Percentiles rank a stretch among this genome's conserved stretches.
These are phyloP conservation scores for Haplosporangium sp. DNA, from an alignment of 371 early-diverging fungal genomes.

Conservation along the genomic window DNA sequence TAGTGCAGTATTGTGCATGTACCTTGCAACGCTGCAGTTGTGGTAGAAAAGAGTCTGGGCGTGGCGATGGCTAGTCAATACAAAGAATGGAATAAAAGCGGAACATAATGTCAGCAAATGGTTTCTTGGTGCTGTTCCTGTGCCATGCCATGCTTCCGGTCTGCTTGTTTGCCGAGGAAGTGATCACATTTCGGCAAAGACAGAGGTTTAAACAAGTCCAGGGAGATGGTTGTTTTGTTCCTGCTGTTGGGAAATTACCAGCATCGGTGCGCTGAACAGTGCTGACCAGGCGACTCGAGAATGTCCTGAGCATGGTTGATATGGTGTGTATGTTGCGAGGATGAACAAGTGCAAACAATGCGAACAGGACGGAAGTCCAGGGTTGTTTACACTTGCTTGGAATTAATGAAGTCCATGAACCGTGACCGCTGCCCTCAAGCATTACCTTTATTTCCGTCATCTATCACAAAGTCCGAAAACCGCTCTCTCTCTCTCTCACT, in stretches of 20 bases:
- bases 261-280: constrained; percentile 20
- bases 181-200: neutral
- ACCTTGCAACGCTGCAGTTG: constrained; percentile 35
- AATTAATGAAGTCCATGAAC: neutral
- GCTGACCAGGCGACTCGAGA: constrained; percentile 34
- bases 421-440: neutral
- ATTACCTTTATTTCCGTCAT: neutral
- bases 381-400: constrained; percentile 3
- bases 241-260: constrained; percentile 15
- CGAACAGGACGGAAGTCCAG: neutral
- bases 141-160: neutral
- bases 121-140: neutral
- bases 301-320: constrained; percentile 36
- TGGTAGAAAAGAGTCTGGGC: constrained; percentile 30
- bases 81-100: neutral
- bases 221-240: neutral
- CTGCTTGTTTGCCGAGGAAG: neutral
- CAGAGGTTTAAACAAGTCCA: neutral
- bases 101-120: neutral
- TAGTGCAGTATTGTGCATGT: neutral
- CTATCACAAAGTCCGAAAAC: neutral
- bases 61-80: constrained; percentile 19
- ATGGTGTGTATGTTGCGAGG: neutral
- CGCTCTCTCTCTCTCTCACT: neutral
- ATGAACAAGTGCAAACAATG: neutral